A percentile compares a stretch with the other conserved stretches of the same genome.
Evolutionary conservation across 192 early-diverging fungal species (phyloP).

Genomic region (Coemansia aciculifera): DNA sequence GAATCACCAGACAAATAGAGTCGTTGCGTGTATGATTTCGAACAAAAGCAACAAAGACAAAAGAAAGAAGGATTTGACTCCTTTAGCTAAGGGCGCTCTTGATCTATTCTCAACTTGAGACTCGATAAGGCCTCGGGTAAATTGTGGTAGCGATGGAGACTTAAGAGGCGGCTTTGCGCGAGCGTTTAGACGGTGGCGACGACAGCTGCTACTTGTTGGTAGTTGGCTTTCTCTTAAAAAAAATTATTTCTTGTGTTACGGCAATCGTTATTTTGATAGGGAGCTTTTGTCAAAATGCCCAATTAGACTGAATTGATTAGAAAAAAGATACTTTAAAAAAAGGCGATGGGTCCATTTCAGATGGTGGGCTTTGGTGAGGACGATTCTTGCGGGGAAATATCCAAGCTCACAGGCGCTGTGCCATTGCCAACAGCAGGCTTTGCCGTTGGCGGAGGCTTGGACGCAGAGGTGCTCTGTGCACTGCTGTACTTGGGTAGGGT

Average conservation of each 20-base stretch:
- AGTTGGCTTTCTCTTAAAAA: background rate
- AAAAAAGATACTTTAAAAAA: background rate
- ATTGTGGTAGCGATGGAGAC: too few relatives aligned
- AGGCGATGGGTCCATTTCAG: background rate
- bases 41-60: too few relatives aligned
- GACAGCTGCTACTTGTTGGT: too few relatives aligned
- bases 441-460: constrained; percentile 34
- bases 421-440: constrained; percentile 22
- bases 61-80: too few relatives aligned
- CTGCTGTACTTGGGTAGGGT: constrained; percentile 13
- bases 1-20: constrained; percentile 37
- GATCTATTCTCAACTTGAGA: too few relatives aligned
- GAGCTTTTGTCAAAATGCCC: too few relatives aligned
- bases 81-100: too few relatives aligned
- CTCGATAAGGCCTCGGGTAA: too few relatives aligned
- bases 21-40: constrained; percentile 19
- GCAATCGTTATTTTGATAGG: too few relatives aligned
- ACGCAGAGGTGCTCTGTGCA: background rate
- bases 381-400: background rate
- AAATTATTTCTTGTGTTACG: too few relatives aligned
- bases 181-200: too few relatives aligned
- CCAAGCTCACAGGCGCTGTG: constrained; percentile 8
- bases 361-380: background rate
- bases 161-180: too few relatives aligned
- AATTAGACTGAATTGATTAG: background rate